These are phyloP conservation scores for Candida tibetensis DNA, from an alignment of 805 yeast species.

Conservation along the genomic window DNA sequence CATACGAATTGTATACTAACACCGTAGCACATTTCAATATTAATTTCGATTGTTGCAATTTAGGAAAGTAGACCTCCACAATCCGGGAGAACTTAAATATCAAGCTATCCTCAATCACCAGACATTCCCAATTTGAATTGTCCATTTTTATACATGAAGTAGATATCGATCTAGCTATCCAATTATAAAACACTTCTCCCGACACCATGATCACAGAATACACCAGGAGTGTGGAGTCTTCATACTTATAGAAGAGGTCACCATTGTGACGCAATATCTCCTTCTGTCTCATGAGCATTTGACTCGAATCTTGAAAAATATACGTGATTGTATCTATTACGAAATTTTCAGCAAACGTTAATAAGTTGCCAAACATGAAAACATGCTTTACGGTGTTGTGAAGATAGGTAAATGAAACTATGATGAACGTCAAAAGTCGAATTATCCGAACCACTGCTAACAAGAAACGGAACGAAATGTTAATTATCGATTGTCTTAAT, in stretches of 20 bases:
- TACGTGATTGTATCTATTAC: constrained; percentile 29
- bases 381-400: constrained; percentile 18
- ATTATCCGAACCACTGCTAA: constrained; percentile 2
- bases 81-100: constrained; percentile 7
- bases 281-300: constrained; percentile 12
- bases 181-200: constrained; percentile 3
- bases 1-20: constrained; percentile 4
- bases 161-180: constrained; percentile 3
- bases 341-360: constrained; percentile 29
- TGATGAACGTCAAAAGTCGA: constrained; percentile 14
- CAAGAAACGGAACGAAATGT: background rate
- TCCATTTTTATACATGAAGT: constrained; percentile 1
- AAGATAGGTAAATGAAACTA: constrained; percentile 4
- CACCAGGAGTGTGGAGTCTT: background rate
- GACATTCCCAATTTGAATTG: background rate
- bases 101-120: constrained; percentile 1
- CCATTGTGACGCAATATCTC: constrained; percentile 10
- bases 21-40: constrained; percentile 6
- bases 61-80: constrained; percentile 2
- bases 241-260: constrained; percentile 6
- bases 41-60: background rate
- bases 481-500: constrained; percentile 1
- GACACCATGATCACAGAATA: background rate
- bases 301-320: constrained; percentile 17
- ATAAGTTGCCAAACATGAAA: constrained; percentile 24